Percentiles rank a stretch among this genome's conserved stretches.
Evolutionary conservation across 2,329 filamentous ascomycete species (phyloP).

Genomic region (Monilinia fructicola): DNA sequence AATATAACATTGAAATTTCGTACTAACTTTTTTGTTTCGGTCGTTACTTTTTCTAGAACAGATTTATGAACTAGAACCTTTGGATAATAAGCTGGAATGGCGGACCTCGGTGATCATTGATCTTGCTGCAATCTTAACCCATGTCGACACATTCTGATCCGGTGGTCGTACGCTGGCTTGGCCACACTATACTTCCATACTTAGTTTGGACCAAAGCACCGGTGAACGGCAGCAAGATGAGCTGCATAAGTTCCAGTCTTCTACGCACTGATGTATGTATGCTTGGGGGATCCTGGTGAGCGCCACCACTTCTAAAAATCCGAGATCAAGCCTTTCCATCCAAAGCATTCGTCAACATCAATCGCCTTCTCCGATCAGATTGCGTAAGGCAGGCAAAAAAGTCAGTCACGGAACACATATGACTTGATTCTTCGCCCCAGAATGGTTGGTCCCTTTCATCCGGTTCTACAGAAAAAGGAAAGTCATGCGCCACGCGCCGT

Average conservation of each 20-base stretch:
- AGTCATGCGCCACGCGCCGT: slow-evolving; percentile 32
- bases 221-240: slow-evolving; percentile 40
- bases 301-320: slow-evolving; percentile 17
- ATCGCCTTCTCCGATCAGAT: slow-evolving; percentile 24
- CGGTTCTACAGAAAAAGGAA: slow-evolving; percentile 22
- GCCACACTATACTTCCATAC: slow-evolving; percentile 21
- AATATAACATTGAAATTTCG: slow-evolving; percentile 6
- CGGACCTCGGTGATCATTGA: slow-evolving; percentile 23
- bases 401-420: slow-evolving; percentile 9
- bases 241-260: slow-evolving; percentile 37
- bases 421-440: slow-evolving; percentile 5
- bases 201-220: slow-evolving; percentile 33
- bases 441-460: slow-evolving; percentile 19
- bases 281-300: slow-evolving; percentile 29
- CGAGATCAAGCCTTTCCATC: slow-evolving; percentile 7
- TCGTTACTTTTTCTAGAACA: slow-evolving; percentile 22
- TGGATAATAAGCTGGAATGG: slow-evolving; percentile 9
- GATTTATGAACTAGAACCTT: slow-evolving; percentile 18
- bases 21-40: background rate
- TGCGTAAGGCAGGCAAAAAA: slow-evolving; percentile 27
- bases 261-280: slow-evolving; percentile 33
- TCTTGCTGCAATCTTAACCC: slow-evolving; percentile 19
- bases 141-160: slow-evolving; percentile 20
- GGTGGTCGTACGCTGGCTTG: slow-evolving; percentile 24
- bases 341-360: slow-evolving; percentile 15